Conservation (phyloP, 768 basidiomycete species). For the Boletellus ananiceps region DNA sequence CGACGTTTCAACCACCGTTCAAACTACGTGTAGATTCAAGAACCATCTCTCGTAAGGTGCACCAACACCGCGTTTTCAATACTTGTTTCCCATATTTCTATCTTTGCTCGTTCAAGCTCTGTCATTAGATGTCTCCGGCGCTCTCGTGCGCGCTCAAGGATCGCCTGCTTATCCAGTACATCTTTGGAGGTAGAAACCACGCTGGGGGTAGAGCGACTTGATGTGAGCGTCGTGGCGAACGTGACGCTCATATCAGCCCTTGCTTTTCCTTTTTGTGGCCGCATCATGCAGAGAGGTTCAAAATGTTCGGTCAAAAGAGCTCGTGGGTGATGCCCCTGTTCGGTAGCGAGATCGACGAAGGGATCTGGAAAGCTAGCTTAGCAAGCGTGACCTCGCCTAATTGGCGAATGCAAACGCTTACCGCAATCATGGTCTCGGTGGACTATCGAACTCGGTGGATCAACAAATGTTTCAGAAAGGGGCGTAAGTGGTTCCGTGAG, state of each 20-base stretch:
- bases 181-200: neutral
- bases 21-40: neutral
- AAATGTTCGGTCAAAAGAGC: neutral
- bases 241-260: neutral
- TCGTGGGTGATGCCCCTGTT: neutral
- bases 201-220: constrained; percentile 1
- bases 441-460: constrained; percentile 1
- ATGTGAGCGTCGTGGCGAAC: neutral
- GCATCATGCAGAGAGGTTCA: neutral
- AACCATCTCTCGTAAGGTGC: constrained; percentile 38
- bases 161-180: constrained; percentile 34
- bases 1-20: neutral
- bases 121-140: constrained; percentile 46
- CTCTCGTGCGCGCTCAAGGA: constrained; percentile 51
- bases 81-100: constrained; percentile 69
- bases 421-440: constrained; percentile 6
- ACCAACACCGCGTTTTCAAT: constrained; percentile 64
- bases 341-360: neutral
- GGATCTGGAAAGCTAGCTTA: constrained; percentile 3
- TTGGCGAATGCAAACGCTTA: constrained; percentile 1
- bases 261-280: constrained; percentile 18
- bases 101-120: constrained; percentile 57
- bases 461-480: constrained; percentile 11
- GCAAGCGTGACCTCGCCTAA: constrained; percentile 1
- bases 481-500: constrained; percentile 26